Conservation (phyloP, 169 alveolate genomes). For the Plasmodium sp. region DNA sequence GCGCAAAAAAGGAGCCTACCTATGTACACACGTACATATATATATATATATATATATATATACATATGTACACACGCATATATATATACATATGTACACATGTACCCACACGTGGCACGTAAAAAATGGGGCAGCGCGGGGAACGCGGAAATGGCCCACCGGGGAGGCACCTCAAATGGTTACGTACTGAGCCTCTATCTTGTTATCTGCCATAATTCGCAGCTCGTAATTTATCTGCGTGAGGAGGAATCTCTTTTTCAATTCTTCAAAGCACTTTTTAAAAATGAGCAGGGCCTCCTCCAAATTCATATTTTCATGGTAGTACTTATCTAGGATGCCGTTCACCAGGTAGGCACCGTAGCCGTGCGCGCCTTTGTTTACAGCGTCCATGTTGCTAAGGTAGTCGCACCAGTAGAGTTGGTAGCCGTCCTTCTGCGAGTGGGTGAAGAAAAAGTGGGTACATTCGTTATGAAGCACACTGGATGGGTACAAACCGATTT, state of each 20-base stretch:
- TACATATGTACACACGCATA: neutral
- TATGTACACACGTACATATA: neutral
- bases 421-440: constrained; percentile 88
- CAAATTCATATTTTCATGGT: constrained; percentile 86
- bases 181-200: constrained; percentile 77
- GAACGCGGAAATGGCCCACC: neutral
- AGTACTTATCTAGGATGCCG: constrained; percentile 91
- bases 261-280: constrained; percentile 89
- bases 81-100: neutral
- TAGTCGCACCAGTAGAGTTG: constrained; percentile 93
- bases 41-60: neutral
- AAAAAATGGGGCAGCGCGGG: neutral
- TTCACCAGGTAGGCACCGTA: constrained; percentile 91
- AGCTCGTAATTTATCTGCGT: constrained; percentile 86
- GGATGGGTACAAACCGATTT: neutral
- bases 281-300: constrained; percentile 90
- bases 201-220: constrained; percentile 79
- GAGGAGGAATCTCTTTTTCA: constrained; percentile 89
- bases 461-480: neutral
- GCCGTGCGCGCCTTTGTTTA: constrained; percentile 93
- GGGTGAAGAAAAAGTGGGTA: neutral
- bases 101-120: neutral
- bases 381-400: constrained; percentile 88
- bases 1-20: neutral
- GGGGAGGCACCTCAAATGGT: constrained; percentile 8